Conservation (phyloP, 306 rosid genomes). For the Quercus glauca region DNA sequence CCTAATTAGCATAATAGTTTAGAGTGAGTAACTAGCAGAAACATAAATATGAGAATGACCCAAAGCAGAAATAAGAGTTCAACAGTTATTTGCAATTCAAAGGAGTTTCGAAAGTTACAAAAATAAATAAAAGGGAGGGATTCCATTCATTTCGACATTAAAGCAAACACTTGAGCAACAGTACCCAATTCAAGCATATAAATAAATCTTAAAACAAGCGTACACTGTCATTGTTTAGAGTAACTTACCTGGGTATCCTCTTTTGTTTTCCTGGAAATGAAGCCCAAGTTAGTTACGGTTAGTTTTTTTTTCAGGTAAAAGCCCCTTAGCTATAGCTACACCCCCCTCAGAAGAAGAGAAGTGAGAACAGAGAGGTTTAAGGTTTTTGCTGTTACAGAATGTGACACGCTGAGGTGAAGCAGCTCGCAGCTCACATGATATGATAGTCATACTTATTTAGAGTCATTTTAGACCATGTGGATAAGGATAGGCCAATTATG, state of each 20-base stretch:
- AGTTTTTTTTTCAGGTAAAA: not conserved
- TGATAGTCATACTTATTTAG: too few species aligned
- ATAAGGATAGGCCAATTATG: too few species aligned
- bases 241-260: not conserved
- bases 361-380: too few species aligned
- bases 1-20: not conserved
- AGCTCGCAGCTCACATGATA: too few species aligned
- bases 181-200: too few species aligned
- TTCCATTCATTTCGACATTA: not conserved
- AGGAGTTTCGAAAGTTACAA: not conserved
- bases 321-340: not conserved
- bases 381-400: too few species aligned
- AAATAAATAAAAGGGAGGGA: not conserved
- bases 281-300: not conserved
- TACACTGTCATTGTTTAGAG: not conserved
- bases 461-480: too few species aligned
- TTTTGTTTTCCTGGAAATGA: not conserved
- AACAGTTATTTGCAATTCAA: not conserved
- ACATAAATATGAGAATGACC: not conserved
- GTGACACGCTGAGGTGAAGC: too few species aligned
- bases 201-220: too few species aligned
- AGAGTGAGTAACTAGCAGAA: not conserved
- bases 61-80: not conserved
- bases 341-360: too few species aligned
- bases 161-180: not conserved